phyloP scores from a whole-genome alignment of 139 green algal species.

The Chlamydomonas sp. region DNA sequence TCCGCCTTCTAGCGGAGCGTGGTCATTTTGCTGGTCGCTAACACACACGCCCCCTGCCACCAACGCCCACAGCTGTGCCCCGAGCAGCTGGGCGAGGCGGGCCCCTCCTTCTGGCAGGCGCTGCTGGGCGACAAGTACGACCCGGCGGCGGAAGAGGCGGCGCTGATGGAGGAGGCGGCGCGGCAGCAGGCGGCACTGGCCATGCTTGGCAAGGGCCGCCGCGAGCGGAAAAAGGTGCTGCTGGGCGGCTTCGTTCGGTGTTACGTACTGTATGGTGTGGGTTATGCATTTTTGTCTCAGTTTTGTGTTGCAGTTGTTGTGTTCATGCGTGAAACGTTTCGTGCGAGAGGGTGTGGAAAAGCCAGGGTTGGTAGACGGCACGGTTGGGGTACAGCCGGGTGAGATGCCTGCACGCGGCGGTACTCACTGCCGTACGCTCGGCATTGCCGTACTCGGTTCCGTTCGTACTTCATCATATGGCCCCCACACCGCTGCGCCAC shows the following conservation, averaged over 20 bases:
- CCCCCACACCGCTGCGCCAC: no score
- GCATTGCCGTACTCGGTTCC: no score
- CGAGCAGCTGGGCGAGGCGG: conserved; percentile 22
- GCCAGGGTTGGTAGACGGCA: no score
- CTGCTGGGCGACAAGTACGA: conserved; percentile 15
- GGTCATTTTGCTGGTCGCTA: no score
- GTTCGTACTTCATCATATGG: no score
- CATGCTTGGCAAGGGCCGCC: conserved; percentile 26
- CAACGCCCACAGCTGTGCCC: conserved; percentile 23
- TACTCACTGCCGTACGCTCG: no score
- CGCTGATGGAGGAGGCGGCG: background rate
- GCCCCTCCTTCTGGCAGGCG: conserved; percentile 46
- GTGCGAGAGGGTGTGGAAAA: no score
- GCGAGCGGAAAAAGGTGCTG: conserved; percentile 29
- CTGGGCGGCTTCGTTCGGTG: background rate
- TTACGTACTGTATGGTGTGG: no score
- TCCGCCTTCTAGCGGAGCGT: conserved; percentile 43
- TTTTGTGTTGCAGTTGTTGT: no score
- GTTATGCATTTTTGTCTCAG: background rate
- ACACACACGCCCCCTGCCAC: background rate
- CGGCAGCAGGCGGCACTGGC: background rate
- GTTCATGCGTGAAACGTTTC: no score
- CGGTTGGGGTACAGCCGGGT: no score
- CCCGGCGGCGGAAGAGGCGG: background rate
- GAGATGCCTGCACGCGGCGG: no score